Percentiles rank a stretch among this genome's conserved stretches.
Evolutionary conservation across 2,329 filamentous ascomycete genomes (phyloP).

Genomic region (Cryoendolithus antarcticus): DNA sequence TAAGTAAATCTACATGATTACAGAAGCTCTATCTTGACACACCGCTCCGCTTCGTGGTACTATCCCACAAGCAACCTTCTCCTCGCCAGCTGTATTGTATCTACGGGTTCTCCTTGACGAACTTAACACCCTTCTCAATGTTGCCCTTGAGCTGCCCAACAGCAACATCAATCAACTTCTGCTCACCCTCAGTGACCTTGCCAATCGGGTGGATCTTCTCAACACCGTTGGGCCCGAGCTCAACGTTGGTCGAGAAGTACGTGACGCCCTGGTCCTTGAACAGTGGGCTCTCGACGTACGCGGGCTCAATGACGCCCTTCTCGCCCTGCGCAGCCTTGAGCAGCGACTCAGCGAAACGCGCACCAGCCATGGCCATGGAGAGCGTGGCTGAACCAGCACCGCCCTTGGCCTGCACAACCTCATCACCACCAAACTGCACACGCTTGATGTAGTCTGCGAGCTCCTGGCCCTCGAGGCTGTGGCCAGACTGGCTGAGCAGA

Average conservation of each 20-base stretch:
- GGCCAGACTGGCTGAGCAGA: conserved; percentile 85
- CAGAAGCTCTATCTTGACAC: no score
- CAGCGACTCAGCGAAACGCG: conserved; percentile 73
- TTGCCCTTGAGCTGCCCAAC: conserved; percentile 79
- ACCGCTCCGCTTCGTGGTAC: no score
- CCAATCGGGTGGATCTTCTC: conserved; percentile 86
- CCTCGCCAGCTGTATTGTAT: no score
- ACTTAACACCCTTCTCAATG: conserved; percentile 79
- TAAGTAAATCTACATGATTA: no score
- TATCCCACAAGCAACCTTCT: no score
- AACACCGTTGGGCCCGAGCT: conserved; percentile 92
- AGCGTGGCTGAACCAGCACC: conserved; percentile 93
- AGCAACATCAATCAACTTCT: conserved; percentile 78
- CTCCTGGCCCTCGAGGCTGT: conserved; percentile 70
- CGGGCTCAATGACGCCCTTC: conserved; percentile 90
- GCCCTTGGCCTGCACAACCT: conserved; percentile 98
- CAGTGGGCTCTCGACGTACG: conserved; percentile 90
- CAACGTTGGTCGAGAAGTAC: conserved; percentile 91
- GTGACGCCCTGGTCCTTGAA: conserved; percentile 98
- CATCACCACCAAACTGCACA: conserved; percentile 97
- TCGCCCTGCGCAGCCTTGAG: conserved; percentile 86
- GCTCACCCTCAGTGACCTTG: conserved; percentile 70
- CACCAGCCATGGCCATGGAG: conserved; percentile 96
- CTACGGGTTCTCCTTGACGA: conserved; percentile 46
- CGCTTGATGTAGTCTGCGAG: conserved; percentile 72